A percentile compares a stretch with the other conserved stretches of the same genome.
These are phyloP conservation scores for Trichoderma harzianum DNA, from an alignment of 2,329 filamentous ascomycete species.

Conservation along the genomic window DNA sequence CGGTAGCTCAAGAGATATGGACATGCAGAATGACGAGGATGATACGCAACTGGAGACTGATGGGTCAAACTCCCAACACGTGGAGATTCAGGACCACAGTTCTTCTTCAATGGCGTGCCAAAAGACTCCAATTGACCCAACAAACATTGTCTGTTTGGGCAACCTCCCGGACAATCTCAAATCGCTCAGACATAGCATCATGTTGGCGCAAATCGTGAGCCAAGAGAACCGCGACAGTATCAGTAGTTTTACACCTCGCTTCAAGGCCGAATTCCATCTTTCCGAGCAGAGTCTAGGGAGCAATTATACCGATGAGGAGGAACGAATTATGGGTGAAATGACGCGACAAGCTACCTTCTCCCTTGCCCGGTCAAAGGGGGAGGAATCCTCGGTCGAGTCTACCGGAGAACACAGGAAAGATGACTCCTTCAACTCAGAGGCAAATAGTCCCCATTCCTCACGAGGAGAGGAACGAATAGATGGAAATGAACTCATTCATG, in stretches of 20 bases:
- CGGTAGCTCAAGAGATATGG: constrained; percentile 21
- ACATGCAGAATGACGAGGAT: constrained; percentile 2
- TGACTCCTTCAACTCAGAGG: neutral
- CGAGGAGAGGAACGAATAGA: constrained; percentile 43
- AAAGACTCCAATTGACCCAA: constrained; percentile 49
- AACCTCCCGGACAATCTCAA: constrained; percentile 49
- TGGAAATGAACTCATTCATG: constrained; percentile 46
- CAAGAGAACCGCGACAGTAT: constrained; percentile 6
- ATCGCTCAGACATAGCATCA: constrained; percentile 24
- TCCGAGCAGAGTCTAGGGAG: constrained; percentile 47
- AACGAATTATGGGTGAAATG: constrained; percentile 33
- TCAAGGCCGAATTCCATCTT: constrained; percentile 18
- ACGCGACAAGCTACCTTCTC: constrained; percentile 26
- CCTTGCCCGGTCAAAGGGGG: neutral
- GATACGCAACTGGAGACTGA: neutral
- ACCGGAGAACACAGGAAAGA: constrained; percentile 12
- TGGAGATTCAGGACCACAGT: neutral
- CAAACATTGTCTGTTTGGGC: constrained; percentile 53
- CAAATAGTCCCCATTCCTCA: constrained; percentile 19
- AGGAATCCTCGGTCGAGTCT: neutral
- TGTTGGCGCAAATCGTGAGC: constrained; percentile 16
- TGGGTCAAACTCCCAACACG: neutral
- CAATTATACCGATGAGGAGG: constrained; percentile 56
- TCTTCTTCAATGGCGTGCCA: constrained; percentile 34
- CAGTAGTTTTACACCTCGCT: neutral